Base-by-base conservation (phyloP, 768 basidiomycete genomes). In the Termitomyces sp. region DNA sequence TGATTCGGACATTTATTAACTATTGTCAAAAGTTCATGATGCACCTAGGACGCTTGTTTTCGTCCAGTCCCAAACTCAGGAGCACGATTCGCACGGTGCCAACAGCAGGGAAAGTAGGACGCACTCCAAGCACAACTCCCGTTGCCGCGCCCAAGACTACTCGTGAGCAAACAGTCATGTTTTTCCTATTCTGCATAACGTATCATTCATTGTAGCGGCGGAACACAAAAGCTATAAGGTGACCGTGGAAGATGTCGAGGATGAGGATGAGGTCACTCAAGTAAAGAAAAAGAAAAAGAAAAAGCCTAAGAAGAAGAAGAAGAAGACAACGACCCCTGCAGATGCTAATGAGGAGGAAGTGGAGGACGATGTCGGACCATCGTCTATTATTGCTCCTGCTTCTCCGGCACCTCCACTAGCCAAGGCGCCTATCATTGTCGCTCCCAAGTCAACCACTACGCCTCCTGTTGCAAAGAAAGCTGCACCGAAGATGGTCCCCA, bases 261-360 rank as follows among this genome's bases (percentile, higher is more conserved):
- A 90, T 48, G 88, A 87, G 65, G 86, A 83, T 34, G 80, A 78
- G 4, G 71, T 69, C 1, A 53, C 65, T 29, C 46, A 67, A 0
- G 63, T 73, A 2, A 47, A 69, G 1, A 71, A 76, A 45, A 89
- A 90, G 66, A 66, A 90, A 3, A 71, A 77, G 46, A 89, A 89
- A 63, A 66, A 86, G 69, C 87, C 87, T 71, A 89, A 88, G 63
- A 72, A 80, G 21, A 90, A 87, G 75, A 91, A 89, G 68, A 89
- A 86, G 71, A 84, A 82, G 69, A 81, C 72, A 19, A 56, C 69
- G 4, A 58, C 70, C 5, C 48, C 71, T 35, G 61, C 51, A 17
- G 66, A 63, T 34, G 54, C 66, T 46, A 62, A 63, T 8, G 58
- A 60, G 8, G 61, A 53, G 12, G 63, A 62, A 7, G 63, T 65